These are phyloP conservation scores for Penicillium expansum DNA, from an alignment of 2,329 filamentous ascomycete genomes.

Conservation along the genomic window DNA sequence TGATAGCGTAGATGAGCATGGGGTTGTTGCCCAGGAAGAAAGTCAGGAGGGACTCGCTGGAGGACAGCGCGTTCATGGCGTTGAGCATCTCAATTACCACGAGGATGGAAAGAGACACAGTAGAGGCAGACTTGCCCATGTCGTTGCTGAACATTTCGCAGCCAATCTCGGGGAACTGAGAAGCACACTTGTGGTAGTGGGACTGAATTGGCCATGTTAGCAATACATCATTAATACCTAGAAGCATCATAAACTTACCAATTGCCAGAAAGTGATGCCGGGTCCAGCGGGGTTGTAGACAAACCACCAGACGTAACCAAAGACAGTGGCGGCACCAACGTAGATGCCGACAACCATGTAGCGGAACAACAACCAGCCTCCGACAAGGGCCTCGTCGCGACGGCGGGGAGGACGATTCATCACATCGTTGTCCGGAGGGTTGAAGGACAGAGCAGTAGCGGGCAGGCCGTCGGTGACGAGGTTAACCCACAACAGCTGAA, in stretches of 20 bases:
- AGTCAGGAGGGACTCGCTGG: conserved; percentile 88
- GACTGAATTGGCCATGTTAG: conserved; percentile 43
- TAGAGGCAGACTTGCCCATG: conserved; percentile 84
- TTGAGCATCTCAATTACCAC: conserved; percentile 99
- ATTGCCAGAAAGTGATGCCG: conserved; percentile 84
- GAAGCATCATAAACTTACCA: conserved; percentile 50
- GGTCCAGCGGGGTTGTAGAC: conserved; percentile 91
- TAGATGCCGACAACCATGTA: conserved; percentile 97
- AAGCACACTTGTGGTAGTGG: conserved; percentile 89
- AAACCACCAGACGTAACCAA: conserved; percentile 99
- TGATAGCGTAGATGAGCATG: conserved; percentile 94
- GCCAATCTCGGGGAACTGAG: conserved; percentile 82
- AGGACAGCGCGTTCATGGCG: conserved; percentile 95
- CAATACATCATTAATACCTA: conserved; percentile 1
- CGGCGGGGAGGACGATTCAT: conserved; percentile 91
- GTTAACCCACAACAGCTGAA: conserved; percentile 98
- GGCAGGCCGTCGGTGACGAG: conserved; percentile 95
- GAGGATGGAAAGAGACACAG: conserved; percentile 82
- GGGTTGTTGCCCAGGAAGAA: conserved; percentile 98
- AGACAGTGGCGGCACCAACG: conserved; percentile 90
- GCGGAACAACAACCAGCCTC: conserved; percentile 94
- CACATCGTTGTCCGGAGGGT: conserved; percentile 96
- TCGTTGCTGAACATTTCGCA: conserved; percentile 88
- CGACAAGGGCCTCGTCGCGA: conserved; percentile 87
- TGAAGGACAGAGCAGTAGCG: conserved; percentile 94